Base-by-base conservation (phyloP, 768 basidiomycete species). In the Dacryopinax primogenitus region DNA sequence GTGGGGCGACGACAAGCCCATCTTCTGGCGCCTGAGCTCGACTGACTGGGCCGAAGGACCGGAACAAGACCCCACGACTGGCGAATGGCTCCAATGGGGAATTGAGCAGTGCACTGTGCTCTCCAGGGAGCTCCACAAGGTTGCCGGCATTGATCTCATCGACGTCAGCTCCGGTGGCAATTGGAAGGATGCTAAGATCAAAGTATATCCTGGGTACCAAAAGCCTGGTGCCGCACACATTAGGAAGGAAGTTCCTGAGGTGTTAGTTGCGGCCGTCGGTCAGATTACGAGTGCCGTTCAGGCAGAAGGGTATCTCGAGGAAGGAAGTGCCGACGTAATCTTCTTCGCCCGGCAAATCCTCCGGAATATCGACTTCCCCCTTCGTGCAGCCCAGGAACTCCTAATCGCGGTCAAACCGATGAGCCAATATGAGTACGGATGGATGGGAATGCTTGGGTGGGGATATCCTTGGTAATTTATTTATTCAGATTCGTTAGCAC, bases 21-120 rank as follows among this genome's bases (percentile, higher is more conserved):
- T 92, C 15, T 89, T 91, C 74, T 83, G 86, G 62, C 79, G 90
- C 21, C 74, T 88, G 62, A 84, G 83, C 64, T 86, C 84, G 12
- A 77, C 78, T 12, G 87, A 90, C 67, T 88, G 85, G 84, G 82
- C 81, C 11, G 76, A 78, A 2, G 73, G 81, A 1, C 82, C 84
- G 0, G 87, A 83, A 74, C 80, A 77, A 71, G 81, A 76, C 74
- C 79, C 81, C 15, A 77, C 72, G 9, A 72, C 82, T 21, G 84
- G 82, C 18, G 73, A 75, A 64, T 89, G 82, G 82, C 79, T 77
- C 65, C 80, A 83, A 63, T 89, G 88, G 87, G 90, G 89, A 9
- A 77, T 90, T 63, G 85, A 90, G 70, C 90, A 92, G 74, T 87
- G 82, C 72, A 84, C 78, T 33, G 70, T 84, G 33, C 78, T 85